Conservation (phyloP, 495 filamentous ascomycete species). For the Endocarpon pusillum region DNA sequence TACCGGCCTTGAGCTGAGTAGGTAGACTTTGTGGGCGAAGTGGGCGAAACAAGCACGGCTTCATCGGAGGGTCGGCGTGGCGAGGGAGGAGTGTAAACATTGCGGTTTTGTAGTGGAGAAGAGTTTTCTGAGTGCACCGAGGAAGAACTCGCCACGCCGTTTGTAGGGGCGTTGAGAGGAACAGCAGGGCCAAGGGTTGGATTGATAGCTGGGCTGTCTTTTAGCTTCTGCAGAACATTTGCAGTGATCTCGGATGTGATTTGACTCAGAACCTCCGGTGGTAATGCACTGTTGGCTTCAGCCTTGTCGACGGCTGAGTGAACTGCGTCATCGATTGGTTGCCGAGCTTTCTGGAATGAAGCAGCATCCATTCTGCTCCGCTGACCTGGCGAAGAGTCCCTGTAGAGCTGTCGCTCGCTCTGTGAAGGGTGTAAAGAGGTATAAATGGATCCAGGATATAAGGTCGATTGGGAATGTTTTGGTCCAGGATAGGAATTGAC, state of each 20-base stretch:
- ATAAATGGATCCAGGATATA: too few relatives aligned
- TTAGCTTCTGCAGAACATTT: slow-evolving; percentile 34
- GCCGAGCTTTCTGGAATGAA: slow-evolving; percentile 9
- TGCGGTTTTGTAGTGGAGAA: slow-evolving; percentile 13
- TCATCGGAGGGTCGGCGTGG: slow-evolving; percentile 13
- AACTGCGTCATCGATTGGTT: slow-evolving; percentile 33
- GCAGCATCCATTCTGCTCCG: too few relatives aligned
- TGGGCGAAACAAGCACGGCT: slow-evolving; percentile 11
- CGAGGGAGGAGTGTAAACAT: slow-evolving; percentile 28
- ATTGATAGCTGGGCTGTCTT: too few relatives aligned
- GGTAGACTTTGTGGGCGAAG: slow-evolving; percentile 9
- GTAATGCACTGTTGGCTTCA: slow-evolving; percentile 21
- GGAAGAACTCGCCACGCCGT: slow-evolving; percentile 9
- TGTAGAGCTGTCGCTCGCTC: too few relatives aligned
- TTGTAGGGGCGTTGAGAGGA: slow-evolving; percentile 9
- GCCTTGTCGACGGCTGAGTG: slow-evolving; percentile 25
- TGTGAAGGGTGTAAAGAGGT: too few relatives aligned
- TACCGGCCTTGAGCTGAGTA: slow-evolving; percentile 12
- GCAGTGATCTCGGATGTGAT: slow-evolving; percentile 31
- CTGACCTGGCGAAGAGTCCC: too few relatives aligned
- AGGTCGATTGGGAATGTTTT: too few relatives aligned
- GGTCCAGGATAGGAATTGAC: too few relatives aligned
- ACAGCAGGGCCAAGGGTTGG: not conserved
- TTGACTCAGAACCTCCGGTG: slow-evolving; percentile 32
- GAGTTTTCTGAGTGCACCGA: slow-evolving; percentile 20